phyloP scores from a whole-genome alignment of 371 early-diverging fungal species.

The Synchytrium microbalum region DNA sequence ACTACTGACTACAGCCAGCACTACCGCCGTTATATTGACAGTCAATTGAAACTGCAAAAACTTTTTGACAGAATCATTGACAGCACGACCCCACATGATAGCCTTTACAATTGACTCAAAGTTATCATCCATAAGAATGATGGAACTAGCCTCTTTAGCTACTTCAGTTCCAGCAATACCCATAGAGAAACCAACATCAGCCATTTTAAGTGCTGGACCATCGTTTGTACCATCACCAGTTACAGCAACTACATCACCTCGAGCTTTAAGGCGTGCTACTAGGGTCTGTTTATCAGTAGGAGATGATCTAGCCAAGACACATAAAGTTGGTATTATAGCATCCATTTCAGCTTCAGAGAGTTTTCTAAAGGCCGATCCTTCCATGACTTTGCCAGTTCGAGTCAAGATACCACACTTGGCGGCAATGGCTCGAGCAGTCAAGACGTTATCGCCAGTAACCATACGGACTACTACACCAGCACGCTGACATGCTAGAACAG shows the following conservation, averaged over 20 bases:
- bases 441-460: constrained; percentile 92
- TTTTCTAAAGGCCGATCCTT: constrained; percentile 80
- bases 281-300: constrained; percentile 91
- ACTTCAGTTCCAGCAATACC: constrained; percentile 91
- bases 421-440: constrained; percentile 86
- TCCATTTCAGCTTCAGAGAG: constrained; percentile 68
- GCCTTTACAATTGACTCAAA: constrained; percentile 70
- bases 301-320: constrained; percentile 85
- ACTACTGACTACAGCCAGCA: constrained; percentile 26
- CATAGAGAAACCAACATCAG: constrained; percentile 91
- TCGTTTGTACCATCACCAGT: constrained; percentile 96
- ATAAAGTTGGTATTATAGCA: constrained; percentile 67
- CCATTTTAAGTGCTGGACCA: constrained; percentile 78
- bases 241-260: constrained; percentile 90
- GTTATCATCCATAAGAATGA: constrained; percentile 87
- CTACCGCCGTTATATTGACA: constrained; percentile 60
- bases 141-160: constrained; percentile 77
- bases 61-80: constrained; percentile 84
- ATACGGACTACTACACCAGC: constrained; percentile 78
- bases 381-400: constrained; percentile 53
- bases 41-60: constrained; percentile 90
- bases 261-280: constrained; percentile 67
- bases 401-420: constrained; percentile 71
- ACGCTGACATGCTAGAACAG: constrained; percentile 62
- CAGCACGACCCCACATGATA: constrained; percentile 80